Base-by-base conservation (phyloP, 192 early-diverging fungal genomes). In the Mortierella alpina region DNA sequence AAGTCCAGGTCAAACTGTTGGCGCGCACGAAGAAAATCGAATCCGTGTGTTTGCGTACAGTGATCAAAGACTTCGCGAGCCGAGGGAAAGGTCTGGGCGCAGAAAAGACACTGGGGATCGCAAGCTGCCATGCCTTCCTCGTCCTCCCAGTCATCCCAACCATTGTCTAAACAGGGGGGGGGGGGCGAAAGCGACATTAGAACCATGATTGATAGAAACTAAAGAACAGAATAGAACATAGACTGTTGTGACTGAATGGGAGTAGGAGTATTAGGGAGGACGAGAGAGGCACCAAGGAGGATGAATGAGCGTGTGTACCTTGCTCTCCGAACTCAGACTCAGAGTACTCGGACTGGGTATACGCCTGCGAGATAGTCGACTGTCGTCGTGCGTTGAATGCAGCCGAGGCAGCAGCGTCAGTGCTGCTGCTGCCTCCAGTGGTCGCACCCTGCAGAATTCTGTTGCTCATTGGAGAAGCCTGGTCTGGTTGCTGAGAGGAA, bases 111-210 rank as follows among this genome's bases (percentile, higher is more conserved):
- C 74, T 92, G 88, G 79, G 88, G 79, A 0, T 86, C 85, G 12
- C 73, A 70, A 13, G 74, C 61, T 17, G 55, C 66, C 59, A 71
- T 71, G 18, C 87, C 85, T 65, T 91, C 90, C 48, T 89, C 86
- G 45, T 92, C 91, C 91, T 92, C 93, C 91, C 91, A 92, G 54
- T 89, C 90, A 41, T 92, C 90, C 87, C 87, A 88, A 39, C 70
- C 61, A 48, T 85, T 79, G 62, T 88, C 87, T 88, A 50, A 51
- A 14, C 20, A 65, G 18, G 39, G 49, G 49, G 15, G 49, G 15
- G 49, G 8, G 11, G 11, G 50, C 50, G 11, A 51, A n/a, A 4
- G n/a, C n/a, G n/a, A 4, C 11, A n/a, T 51, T n/a, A 55, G n/a
- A 55, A 56, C 11, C 58, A 59, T 23, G 42, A 59, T 31, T 31